A percentile compares a stretch with the other conserved stretches of the same genome.
These are phyloP conservation scores for Ceratocystis colombiana DNA, from an alignment of 2,329 filamentous ascomycete genomes.

Conservation along the genomic window DNA sequence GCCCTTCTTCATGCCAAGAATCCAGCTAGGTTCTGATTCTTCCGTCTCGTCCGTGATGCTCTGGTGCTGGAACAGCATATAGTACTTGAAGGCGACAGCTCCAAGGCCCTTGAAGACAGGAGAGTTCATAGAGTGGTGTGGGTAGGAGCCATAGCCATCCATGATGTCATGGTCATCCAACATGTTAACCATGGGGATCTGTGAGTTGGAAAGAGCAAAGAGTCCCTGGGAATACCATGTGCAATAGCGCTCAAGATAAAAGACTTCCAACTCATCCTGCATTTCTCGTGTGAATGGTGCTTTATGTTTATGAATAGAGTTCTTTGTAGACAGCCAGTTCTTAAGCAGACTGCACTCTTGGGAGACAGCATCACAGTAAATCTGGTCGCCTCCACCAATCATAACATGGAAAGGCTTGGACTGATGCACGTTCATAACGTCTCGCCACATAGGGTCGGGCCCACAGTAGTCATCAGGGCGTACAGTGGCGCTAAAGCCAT, in stretches of 20 bases:
- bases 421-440: constrained; percentile 87
- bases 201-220: constrained; percentile 82
- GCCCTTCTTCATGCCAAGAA: constrained; percentile 66
- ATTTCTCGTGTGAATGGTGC: constrained; percentile 69
- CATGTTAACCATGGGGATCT: constrained; percentile 98
- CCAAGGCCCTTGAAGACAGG: constrained; percentile 85
- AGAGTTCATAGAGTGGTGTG: constrained; percentile 80
- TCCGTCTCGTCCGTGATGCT: constrained; percentile 73
- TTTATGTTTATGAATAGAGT: constrained; percentile 67
- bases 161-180: constrained; percentile 93
- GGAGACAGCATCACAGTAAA: constrained; percentile 85
- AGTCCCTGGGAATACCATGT: constrained; percentile 96
- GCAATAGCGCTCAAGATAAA: constrained; percentile 79
- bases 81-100: constrained; percentile 93
- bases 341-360: constrained; percentile 65
- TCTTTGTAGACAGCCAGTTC: constrained; percentile 74
- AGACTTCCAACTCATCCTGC: constrained; percentile 77
- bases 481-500: constrained; percentile 78
- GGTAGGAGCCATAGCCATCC: constrained; percentile 87
- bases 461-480: constrained; percentile 74
- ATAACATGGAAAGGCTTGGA: constrained; percentile 92
- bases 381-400: constrained; percentile 92
- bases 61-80: constrained; percentile 97
- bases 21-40: constrained; percentile 79
- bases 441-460: constrained; percentile 92